Evolutionary conservation across 1,284 basidiomycete species (phyloP).

Genomic region (Heterobasidion irregulare): DNA sequence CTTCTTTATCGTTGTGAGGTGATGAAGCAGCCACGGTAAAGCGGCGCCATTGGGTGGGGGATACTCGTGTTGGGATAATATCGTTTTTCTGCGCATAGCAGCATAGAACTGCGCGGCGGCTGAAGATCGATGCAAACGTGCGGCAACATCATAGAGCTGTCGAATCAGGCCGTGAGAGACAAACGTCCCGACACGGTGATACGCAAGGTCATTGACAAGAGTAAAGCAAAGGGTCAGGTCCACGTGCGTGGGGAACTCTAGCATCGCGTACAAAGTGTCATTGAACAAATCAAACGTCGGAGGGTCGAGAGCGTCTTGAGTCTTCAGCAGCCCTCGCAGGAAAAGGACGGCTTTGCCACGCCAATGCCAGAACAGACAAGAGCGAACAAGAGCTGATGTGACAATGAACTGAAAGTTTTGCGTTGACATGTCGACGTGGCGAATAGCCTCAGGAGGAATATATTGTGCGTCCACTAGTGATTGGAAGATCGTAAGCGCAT

Average conservation of each 20-base stretch:
- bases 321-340: conserved; percentile 2
- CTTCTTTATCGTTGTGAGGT: conserved; percentile 29
- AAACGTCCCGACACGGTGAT: conserved; percentile 4
- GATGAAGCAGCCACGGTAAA: conserved; percentile 41
- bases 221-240: conserved; percentile 11
- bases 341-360: conserved; percentile 6
- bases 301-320: neutral
- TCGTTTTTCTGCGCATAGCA: conserved; percentile 19
- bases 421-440: conserved; percentile 6
- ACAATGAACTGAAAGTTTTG: conserved; percentile 11
- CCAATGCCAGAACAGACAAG: conserved; percentile 13
- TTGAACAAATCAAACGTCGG: conserved; percentile 3
- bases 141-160: conserved; percentile 18
- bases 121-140: conserved; percentile 6
- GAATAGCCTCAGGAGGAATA: conserved; percentile 13
- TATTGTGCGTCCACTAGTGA: conserved; percentile 7
- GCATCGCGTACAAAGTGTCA: conserved; percentile 11
- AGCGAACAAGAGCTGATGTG: conserved; percentile 9
- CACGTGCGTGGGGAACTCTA: conserved; percentile 10
- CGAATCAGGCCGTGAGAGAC: conserved; percentile 15
- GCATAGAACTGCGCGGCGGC: conserved; percentile 17
- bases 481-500: conserved; percentile 9
- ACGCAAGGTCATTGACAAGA: conserved; percentile 9
- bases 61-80: conserved; percentile 27
- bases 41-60: conserved; percentile 37